Percentiles rank a stretch among this genome's conserved stretches.
phyloP scores from a whole-genome alignment of 345 rosid genomes.

The Sonneratia alba region DNA sequence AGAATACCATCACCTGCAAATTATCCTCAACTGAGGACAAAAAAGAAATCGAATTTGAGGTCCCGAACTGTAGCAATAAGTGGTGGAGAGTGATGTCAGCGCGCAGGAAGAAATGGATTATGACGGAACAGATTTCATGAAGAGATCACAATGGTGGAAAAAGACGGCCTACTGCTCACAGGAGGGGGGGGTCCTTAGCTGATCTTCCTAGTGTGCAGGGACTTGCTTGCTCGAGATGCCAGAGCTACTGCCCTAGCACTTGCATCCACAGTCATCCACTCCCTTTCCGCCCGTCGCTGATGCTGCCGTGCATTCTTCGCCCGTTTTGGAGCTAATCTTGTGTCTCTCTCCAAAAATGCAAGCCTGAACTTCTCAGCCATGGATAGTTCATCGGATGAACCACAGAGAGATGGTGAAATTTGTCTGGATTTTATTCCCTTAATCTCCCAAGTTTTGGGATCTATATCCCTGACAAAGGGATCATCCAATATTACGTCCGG shows the following conservation, averaged over 20 bases:
- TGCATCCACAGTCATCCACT: slow-evolving; percentile 48
- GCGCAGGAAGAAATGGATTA: no score
- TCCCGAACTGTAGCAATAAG: no score
- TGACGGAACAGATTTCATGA: no score
- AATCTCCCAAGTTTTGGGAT: slow-evolving; percentile 55
- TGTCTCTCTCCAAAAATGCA: slow-evolving; percentile 69
- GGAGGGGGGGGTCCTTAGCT: background rate
- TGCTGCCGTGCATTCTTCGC: slow-evolving; percentile 84
- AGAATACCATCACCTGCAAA: no score
- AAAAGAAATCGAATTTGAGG: no score
- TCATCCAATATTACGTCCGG: slow-evolving; percentile 49
- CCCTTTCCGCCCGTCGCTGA: slow-evolving; percentile 73
- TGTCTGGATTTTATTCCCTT: slow-evolving; percentile 24
- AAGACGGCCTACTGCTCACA: no score
- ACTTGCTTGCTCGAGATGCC: slow-evolving; percentile 50
- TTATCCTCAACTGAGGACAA: no score
- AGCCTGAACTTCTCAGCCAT: slow-evolving; percentile 83
- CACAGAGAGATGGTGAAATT: slow-evolving; percentile 14
- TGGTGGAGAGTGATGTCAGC: no score
- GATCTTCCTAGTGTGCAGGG: slow-evolving; percentile 25
- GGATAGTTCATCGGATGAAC: slow-evolving; percentile 27
- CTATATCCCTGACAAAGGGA: slow-evolving; percentile 42
- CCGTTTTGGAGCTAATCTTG: slow-evolving; percentile 78
- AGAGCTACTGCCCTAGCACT: slow-evolving; percentile 52
- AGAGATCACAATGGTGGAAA: no score